Evolutionary conservation across 768 basidiomycete genomes (phyloP).

Genomic region (Floccularia luteovirens): DNA sequence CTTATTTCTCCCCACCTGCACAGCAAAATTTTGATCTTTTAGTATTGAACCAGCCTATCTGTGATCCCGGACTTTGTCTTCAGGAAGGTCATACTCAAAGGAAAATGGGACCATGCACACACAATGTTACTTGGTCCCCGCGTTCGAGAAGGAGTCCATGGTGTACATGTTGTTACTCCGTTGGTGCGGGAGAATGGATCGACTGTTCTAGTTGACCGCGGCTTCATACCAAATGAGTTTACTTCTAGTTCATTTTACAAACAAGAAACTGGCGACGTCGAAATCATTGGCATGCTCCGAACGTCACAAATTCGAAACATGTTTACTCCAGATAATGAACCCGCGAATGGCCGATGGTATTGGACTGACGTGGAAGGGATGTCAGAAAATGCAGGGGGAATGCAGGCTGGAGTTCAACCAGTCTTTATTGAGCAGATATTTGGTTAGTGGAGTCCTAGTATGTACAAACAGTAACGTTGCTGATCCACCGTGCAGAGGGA

Average conservation of each 20-base stretch:
- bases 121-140: conserved; percentile 80
- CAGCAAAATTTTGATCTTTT: conserved; percentile 8
- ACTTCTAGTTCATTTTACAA: conserved; percentile 18
- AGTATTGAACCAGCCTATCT: conserved; percentile 34
- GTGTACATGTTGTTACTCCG: conserved; percentile 85
- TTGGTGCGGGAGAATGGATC: conserved; percentile 72
- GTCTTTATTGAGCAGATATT: conserved; percentile 91
- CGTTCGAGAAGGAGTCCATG: conserved; percentile 82
- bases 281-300: conserved; percentile 83
- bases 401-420: conserved; percentile 66
- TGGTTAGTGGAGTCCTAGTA: conserved; percentile 44
- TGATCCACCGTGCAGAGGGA: conserved; percentile 49
- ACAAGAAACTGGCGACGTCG: conserved; percentile 48
- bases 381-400: conserved; percentile 71
- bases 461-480: not conserved
- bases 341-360: conserved; percentile 79
- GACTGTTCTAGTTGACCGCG: conserved; percentile 87
- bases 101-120: conserved; percentile 72
- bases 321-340: conserved; percentile 88
- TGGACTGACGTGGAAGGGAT: conserved; percentile 85
- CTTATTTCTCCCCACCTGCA: conserved; percentile 14
- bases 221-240: conserved; percentile 68
- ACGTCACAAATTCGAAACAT: conserved; percentile 63
- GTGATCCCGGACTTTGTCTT: conserved; percentile 85
- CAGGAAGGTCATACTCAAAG: conserved; percentile 74